A percentile compares a stretch with the other conserved stretches of the same genome.
These are phyloP conservation scores for Solanum megistacrolobum DNA, from an alignment of 257 asterid genomes.

Conservation along the genomic window DNA sequence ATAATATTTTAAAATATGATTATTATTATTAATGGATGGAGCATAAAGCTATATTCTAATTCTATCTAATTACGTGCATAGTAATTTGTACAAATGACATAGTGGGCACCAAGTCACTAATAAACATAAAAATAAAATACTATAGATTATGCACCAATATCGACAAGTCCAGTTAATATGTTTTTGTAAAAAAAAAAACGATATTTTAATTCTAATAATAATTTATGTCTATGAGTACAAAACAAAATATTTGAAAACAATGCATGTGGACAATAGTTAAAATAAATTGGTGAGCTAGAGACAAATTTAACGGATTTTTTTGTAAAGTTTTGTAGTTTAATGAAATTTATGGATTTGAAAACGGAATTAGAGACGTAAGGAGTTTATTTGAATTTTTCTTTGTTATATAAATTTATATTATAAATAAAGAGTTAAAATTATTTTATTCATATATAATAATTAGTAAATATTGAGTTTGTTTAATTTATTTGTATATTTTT, in stretches of 20 bases:
- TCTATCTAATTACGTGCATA: background rate
- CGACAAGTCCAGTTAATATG: background rate
- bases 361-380: fast-evolving
- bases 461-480: too few species aligned
- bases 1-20: background rate
- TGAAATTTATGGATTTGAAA: background rate
- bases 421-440: too few species aligned
- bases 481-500: too few species aligned
- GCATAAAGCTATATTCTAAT: background rate
- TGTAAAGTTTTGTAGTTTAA: background rate
- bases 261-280: background rate
- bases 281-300: background rate
- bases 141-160: background rate
- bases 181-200: background rate
- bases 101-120: background rate
- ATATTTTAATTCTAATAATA: background rate
- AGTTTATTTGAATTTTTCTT: fast-evolving
- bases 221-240: background rate
- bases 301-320: background rate
- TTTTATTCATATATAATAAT: too few species aligned
- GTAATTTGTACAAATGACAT: background rate
- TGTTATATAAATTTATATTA: fast-evolving
- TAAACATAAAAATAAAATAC: background rate
- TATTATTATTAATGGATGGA: background rate
- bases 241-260: background rate